Evolutionary conservation across 108 stramenopile species (phyloP).

Genomic region (Cyclotella kingstonii): DNA sequence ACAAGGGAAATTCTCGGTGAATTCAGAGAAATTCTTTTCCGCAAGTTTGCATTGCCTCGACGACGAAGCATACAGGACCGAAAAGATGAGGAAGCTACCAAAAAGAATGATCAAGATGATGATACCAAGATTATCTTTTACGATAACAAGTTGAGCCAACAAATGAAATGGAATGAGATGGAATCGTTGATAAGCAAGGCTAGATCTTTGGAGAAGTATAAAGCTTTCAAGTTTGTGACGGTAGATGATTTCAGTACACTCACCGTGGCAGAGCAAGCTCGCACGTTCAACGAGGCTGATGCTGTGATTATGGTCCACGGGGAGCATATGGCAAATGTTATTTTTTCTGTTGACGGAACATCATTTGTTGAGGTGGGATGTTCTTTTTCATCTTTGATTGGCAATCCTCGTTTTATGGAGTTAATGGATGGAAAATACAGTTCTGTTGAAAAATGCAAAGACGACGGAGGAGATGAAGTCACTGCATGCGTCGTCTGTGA

Average conservation of each 20-base stretch:
- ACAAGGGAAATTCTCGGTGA: conserved; percentile 23
- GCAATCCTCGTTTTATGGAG: conserved; percentile 35
- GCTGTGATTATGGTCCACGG: conserved; percentile 46
- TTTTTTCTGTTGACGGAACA: conserved; percentile 43
- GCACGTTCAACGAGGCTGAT: conserved; percentile 36
- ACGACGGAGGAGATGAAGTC: neutral
- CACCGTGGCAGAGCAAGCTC: conserved; percentile 38
- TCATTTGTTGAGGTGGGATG: conserved; percentile 44
- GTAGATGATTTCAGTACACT: conserved; percentile 30
- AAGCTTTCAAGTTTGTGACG: conserved; percentile 29
- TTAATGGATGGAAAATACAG: conserved; percentile 33
- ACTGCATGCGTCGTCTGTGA: conserved; percentile 26
- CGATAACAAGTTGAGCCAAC: conserved; percentile 29
- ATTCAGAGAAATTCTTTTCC: conserved; percentile 32
- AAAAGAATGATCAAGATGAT: conserved; percentile 1
- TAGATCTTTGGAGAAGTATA: conserved; percentile 26
- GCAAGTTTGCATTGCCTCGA: conserved; percentile 32
- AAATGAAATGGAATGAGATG: conserved; percentile 37
- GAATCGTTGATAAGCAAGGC: conserved; percentile 30
- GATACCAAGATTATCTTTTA: conserved; percentile 40
- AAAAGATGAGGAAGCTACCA: conserved; percentile 1
- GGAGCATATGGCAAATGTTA: conserved; percentile 37
- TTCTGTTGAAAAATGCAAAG: conserved; percentile 24
- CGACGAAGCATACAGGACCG: conserved; percentile 17
- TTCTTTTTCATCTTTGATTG: conserved; percentile 24